Conservation (phyloP, 768 basidiomycete genomes). For the Trametes villosa region DNA sequence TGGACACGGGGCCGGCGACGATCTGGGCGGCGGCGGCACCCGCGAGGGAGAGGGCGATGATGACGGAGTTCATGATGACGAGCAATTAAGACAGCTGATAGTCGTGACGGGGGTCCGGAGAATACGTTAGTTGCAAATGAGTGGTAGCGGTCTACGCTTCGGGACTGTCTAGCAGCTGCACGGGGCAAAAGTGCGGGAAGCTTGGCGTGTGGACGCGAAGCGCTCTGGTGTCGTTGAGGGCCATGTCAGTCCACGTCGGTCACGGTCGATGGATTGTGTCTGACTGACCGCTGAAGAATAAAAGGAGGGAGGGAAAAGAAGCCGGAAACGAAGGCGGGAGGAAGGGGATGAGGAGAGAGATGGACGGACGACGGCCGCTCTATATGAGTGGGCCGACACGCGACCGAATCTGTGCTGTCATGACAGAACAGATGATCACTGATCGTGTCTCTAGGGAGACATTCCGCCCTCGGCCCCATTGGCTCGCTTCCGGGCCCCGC, state of each 20-base stretch:
- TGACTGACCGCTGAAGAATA: constrained; percentile 45
- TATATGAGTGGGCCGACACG: constrained; percentile 41
- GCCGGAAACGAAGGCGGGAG: constrained; percentile 44
- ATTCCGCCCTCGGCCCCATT: constrained; percentile 6
- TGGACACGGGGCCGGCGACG: constrained; percentile 35
- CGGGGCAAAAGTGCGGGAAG: constrained; percentile 41
- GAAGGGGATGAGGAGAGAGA: constrained; percentile 45
- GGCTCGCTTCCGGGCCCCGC: constrained; percentile 1
- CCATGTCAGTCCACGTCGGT: not conserved
- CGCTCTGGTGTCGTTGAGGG: constrained; percentile 43
- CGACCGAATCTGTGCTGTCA: constrained; percentile 35
- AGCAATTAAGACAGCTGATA: constrained; percentile 42
- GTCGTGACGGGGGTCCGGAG: constrained; percentile 40
- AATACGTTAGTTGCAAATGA: constrained; percentile 41
- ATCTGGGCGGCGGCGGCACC: constrained; percentile 60
- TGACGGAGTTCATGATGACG: constrained; percentile 70
- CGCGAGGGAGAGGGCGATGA: constrained; percentile 62
- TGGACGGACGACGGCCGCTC: constrained; percentile 23
- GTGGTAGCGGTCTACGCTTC: constrained; percentile 74
- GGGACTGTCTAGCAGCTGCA: constrained; percentile 67
- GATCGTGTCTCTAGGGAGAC: constrained; percentile 28
- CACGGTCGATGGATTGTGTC: not conserved
- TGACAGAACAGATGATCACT: constrained; percentile 39
- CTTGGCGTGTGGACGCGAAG: constrained; percentile 46
- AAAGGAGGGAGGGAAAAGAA: constrained; percentile 36